A percentile compares a stretch with the other conserved stretches of the same genome.
Evolutionary conservation across 345 rosid genomes (phyloP).

Genomic region (Pistacia atlantica): DNA sequence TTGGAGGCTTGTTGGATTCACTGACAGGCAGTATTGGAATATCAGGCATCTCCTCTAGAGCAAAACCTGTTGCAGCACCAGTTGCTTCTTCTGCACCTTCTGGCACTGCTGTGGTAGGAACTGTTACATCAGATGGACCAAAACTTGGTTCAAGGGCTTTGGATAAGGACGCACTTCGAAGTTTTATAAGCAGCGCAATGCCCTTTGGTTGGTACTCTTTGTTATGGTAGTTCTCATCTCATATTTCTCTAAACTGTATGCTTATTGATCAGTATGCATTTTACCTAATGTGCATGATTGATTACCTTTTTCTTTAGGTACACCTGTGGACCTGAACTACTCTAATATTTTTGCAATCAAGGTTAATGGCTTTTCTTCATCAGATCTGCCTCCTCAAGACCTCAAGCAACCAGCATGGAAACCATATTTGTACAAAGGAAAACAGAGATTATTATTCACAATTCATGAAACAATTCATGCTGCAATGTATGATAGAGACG

Average conservation of each 20-base stretch:
- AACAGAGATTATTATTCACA: slow-evolving; percentile 77
- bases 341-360: slow-evolving; percentile 64
- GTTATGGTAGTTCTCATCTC: slow-evolving; percentile 31
- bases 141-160: slow-evolving; percentile 72
- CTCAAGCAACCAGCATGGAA: slow-evolving; percentile 96
- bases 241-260: slow-evolving; percentile 14
- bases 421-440: slow-evolving; percentile 89
- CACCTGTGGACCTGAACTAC: slow-evolving; percentile 82
- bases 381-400: slow-evolving; percentile 77
- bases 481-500: slow-evolving; percentile 89
- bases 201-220: slow-evolving; percentile 82
- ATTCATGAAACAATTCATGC: slow-evolving; percentile 76
- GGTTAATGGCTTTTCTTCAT: slow-evolving; percentile 76
- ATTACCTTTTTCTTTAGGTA: slow-evolving; percentile 43
- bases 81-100: slow-evolving; percentile 65
- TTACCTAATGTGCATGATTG: slow-evolving; percentile 13
- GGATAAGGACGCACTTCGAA: slow-evolving; percentile 78
- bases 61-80: slow-evolving; percentile 79
- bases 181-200: slow-evolving; percentile 74
- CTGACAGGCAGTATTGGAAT: slow-evolving; percentile 93
- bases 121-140: slow-evolving; percentile 65
- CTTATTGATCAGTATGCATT: slow-evolving; percentile 13
- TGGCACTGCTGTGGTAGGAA: slow-evolving; percentile 51
- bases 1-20: slow-evolving; percentile 95
- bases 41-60: slow-evolving; percentile 76